Evolutionary conservation across 75 land plant genomes (phyloP).

Genomic region (Pinus tabuliformis): DNA sequence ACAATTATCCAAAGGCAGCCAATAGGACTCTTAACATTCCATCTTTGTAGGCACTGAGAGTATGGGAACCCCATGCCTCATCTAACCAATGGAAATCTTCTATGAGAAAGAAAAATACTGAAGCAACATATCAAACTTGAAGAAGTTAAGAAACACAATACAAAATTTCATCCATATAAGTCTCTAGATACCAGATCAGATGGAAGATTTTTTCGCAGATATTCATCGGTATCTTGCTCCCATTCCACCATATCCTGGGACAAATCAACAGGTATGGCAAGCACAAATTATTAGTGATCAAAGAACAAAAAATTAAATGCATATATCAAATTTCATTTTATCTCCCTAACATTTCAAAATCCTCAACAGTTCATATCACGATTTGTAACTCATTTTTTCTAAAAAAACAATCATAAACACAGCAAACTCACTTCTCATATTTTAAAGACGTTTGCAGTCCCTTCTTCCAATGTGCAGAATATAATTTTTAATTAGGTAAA

Average conservation of each 20-base stretch:
- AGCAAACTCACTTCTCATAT: background rate
- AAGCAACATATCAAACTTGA: background rate
- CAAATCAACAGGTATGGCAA: background rate
- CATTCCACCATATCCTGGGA: conserved; percentile 74
- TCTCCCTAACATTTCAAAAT: background rate
- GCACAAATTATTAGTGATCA: background rate
- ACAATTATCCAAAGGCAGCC: too few species aligned
- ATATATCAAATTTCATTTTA: background rate
- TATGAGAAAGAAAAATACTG: background rate
- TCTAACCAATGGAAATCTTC: background rate
- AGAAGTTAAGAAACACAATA: background rate
- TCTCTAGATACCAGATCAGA: conserved; percentile 66
- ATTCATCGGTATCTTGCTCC: conserved; percentile 86
- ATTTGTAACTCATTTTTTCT: too few species aligned
- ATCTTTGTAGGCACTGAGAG: too few species aligned
- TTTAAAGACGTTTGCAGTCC: background rate
- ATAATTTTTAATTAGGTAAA: background rate
- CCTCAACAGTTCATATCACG: too few species aligned
- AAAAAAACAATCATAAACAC: too few species aligned
- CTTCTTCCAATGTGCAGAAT: background rate
- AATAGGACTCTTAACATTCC: too few species aligned
- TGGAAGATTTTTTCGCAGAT: conserved; percentile 82
- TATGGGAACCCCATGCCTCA: too few species aligned
- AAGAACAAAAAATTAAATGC: background rate
- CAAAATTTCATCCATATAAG: background rate